These are phyloP conservation scores for Eucalyptus sp. DNA, from an alignment of 345 rosid species.

Conservation along the genomic window DNA sequence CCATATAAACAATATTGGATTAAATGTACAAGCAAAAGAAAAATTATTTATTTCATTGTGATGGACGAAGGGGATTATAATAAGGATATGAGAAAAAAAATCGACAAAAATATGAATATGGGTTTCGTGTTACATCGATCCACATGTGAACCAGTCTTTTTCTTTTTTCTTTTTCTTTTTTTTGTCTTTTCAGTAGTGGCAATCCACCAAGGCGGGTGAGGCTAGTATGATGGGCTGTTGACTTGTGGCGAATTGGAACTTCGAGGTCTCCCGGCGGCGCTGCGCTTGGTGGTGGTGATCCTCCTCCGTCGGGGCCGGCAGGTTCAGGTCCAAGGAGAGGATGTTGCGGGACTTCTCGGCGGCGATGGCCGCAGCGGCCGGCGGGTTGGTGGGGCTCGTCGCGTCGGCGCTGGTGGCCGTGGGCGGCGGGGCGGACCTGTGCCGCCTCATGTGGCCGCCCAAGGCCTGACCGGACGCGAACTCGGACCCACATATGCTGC, in stretches of 20 bases:
- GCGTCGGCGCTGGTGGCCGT: not conserved
- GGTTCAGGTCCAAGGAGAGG: conserved; percentile 78
- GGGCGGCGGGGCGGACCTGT: conserved; percentile 27
- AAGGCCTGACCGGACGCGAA: conserved; percentile 93
- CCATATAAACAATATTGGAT: not conserved
- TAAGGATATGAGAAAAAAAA: not conserved
- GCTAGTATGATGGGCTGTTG: conserved; percentile 37
- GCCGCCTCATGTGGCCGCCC: conserved; percentile 99
- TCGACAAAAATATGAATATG: not conserved
- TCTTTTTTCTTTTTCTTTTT: not conserved
- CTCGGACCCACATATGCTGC: conserved; percentile 88
- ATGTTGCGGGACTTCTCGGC: conserved; percentile 20
- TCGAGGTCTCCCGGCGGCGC: conserved; percentile 3
- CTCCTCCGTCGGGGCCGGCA: conserved; percentile 88
- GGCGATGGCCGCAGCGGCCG: not conserved
- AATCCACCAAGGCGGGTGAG: conserved; percentile 75
- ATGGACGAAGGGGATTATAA: not conserved
- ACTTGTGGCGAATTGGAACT: conserved; percentile 44
- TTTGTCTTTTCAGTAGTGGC: conserved; percentile 42
- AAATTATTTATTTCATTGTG: not conserved
- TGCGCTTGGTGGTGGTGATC: conserved; percentile 8
- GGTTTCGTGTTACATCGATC: too few species aligned
- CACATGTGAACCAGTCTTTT: not conserved
- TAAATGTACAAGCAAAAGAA: not conserved
- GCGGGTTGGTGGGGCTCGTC: not conserved